These are phyloP conservation scores for Aotearoamyces nothofagi DNA, from an alignment of 2,329 filamentous ascomycete species.

Conservation along the genomic window DNA sequence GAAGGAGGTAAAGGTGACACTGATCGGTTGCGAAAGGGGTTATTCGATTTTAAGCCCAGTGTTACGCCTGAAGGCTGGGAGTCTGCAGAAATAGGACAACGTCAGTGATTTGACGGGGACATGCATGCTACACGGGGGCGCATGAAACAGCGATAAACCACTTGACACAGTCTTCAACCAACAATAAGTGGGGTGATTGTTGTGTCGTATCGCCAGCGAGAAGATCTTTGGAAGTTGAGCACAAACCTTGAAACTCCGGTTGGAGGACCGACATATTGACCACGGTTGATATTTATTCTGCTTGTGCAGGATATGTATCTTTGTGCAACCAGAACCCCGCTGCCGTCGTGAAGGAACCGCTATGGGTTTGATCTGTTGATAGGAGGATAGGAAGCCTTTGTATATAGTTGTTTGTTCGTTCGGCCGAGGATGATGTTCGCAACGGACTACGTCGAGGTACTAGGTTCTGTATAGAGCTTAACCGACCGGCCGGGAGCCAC, in stretches of 20 bases:
- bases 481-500: no score
- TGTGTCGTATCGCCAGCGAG: constrained; percentile 7
- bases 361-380: no score
- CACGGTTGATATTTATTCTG: no score
- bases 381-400: no score
- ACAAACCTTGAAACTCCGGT: constrained; percentile 13
- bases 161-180: constrained; percentile 14
- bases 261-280: constrained; percentile 17
- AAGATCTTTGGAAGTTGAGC: constrained; percentile 12
- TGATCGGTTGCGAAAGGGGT: constrained; percentile 64
- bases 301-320: no score
- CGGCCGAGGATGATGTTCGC: no score
- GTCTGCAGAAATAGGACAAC: constrained; percentile 13
- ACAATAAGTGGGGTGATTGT: constrained; percentile 14
- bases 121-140: constrained; percentile 10
- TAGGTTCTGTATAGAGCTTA: no score
- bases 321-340: no score
- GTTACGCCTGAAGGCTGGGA: constrained; percentile 34
- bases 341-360: no score
- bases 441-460: no score
- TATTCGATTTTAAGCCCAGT: constrained; percentile 58
- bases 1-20: constrained; percentile 37
- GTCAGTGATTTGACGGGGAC: constrained; percentile 15
- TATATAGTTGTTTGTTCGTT: no score
- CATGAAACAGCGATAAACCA: constrained; percentile 17